Conservation (phyloP, 2,329 filamentous ascomycete genomes). For the Trichoderma simmonsii region DNA sequence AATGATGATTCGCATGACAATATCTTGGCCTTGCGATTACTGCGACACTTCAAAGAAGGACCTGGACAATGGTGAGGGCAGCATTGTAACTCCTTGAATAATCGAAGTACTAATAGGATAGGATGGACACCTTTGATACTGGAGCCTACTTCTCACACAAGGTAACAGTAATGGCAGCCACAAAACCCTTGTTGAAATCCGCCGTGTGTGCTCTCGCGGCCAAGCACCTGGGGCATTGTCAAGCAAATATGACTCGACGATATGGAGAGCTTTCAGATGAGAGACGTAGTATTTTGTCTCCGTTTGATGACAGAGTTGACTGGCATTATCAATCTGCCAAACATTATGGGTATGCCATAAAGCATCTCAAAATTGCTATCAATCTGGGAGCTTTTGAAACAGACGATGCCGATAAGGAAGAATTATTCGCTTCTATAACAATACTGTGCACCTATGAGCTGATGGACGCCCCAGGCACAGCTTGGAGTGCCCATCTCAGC, state of each 20-base stretch:
- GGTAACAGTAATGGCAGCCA: constrained; percentile 7
- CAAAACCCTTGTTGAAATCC: constrained; percentile 6
- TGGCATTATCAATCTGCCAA: constrained; percentile 11
- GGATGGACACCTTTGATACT: constrained; percentile 14
- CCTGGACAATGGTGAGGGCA: constrained; percentile 3
- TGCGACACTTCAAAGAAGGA: constrained; percentile 8
- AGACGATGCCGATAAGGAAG: constrained; percentile 2
- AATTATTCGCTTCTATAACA: constrained; percentile 2
- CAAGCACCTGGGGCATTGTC: neutral
- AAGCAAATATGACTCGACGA: neutral
- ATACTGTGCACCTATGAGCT: constrained; percentile 8
- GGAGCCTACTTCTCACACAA: constrained; percentile 10
- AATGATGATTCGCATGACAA: neutral
- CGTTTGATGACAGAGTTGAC: neutral
- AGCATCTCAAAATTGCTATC: neutral
- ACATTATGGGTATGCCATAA: constrained; percentile 1
- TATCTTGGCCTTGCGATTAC: neutral
- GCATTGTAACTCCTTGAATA: too few relatives aligned
- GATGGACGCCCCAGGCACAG: constrained; percentile 7
- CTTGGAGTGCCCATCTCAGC: constrained; percentile 14
- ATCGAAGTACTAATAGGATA: neutral
- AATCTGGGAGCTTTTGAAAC: constrained; percentile 3
- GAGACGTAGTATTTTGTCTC: neutral
- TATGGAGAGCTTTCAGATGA: neutral
- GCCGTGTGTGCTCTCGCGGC: constrained; percentile 6